A percentile compares a stretch with the other conserved stretches of the same genome.
Conservation (phyloP, 495 filamentous ascomycete species). For the Hyphodiscus hymeniophilus region DNA sequence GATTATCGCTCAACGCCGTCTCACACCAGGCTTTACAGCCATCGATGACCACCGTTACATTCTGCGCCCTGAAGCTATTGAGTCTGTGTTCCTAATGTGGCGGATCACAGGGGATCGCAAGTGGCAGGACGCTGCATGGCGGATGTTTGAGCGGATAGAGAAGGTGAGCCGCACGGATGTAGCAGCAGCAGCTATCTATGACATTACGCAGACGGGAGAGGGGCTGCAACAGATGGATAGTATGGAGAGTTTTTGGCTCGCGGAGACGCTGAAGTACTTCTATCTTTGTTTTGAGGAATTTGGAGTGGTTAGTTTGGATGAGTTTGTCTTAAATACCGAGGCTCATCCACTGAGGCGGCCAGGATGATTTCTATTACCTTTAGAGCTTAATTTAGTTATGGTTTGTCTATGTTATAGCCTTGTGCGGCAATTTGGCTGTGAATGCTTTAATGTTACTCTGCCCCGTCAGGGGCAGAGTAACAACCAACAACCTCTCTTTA, state of each 20-base stretch:
- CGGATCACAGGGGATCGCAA: slow-evolving; percentile 46
- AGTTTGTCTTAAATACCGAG: slow-evolving; percentile 70
- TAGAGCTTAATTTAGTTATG: no score
- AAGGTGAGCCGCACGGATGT: slow-evolving; percentile 35
- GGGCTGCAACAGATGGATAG: slow-evolving; percentile 29
- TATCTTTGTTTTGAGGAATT: slow-evolving; percentile 69
- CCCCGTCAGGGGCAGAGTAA: no score
- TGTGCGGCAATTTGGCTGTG: no score
- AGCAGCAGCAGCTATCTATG: slow-evolving; percentile 34
- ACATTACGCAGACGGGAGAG: slow-evolving; percentile 29
- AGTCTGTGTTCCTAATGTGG: slow-evolving; percentile 54
- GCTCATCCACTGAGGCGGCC: slow-evolving; percentile 42
- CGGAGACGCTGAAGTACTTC: slow-evolving; percentile 77
- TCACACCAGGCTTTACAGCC: slow-evolving; percentile 51
- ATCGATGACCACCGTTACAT: slow-evolving; percentile 57
- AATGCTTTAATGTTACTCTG: no score
- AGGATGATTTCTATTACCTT: no score
- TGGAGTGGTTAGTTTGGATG: slow-evolving; percentile 66
- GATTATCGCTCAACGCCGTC: slow-evolving; percentile 34
- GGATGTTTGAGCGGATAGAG: slow-evolving; percentile 45
- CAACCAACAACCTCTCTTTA: no score
- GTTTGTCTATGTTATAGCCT: no score
- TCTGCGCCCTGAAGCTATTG: slow-evolving; percentile 58
- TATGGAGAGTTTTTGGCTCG: slow-evolving; percentile 57
- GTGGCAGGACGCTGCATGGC: slow-evolving; percentile 53